Conservation (phyloP, 805 yeast genomes). For the Candida ovalis region DNA sequence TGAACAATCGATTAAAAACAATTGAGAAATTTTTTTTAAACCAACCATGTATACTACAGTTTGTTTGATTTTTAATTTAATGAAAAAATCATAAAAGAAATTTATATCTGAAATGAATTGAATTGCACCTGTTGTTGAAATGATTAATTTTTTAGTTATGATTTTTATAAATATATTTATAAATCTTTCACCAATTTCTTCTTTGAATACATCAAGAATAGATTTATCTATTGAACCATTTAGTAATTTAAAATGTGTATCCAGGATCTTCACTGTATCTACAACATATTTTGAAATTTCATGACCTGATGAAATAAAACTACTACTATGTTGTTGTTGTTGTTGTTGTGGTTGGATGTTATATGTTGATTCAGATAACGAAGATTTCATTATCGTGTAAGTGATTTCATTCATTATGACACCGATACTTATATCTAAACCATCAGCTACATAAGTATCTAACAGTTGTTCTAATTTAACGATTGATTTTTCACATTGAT, state of each 20-base stretch:
- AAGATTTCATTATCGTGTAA: slow-evolving; percentile 19
- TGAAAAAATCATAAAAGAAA: slow-evolving; percentile 68
- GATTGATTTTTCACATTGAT: slow-evolving; percentile 64
- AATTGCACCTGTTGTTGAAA: slow-evolving; percentile 81
- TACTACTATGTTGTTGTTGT: no score
- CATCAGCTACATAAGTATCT: slow-evolving; percentile 89
- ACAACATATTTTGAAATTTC: slow-evolving; percentile 58
- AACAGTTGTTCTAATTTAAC: slow-evolving; percentile 67
- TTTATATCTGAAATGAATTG: slow-evolving; percentile 80
- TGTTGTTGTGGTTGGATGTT: no score
- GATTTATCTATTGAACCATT: slow-evolving; percentile 83
- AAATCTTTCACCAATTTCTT: slow-evolving; percentile 87
- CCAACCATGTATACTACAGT: slow-evolving; percentile 75
- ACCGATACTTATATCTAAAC: slow-evolving; percentile 87
- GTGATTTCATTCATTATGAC: slow-evolving; percentile 75
- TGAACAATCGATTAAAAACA: slow-evolving; percentile 62
- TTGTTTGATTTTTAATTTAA: slow-evolving; percentile 57
- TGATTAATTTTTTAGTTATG: slow-evolving; percentile 60
- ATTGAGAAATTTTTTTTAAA: slow-evolving; percentile 77
- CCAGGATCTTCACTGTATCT: slow-evolving; percentile 57
- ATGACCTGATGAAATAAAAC: slow-evolving; percentile 16
- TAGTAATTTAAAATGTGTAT: slow-evolving; percentile 67
- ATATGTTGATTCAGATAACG: slow-evolving; percentile 45
- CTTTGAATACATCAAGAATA: slow-evolving; percentile 87
- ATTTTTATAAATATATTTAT: slow-evolving; percentile 73